Evolutionary conservation across 1,284 basidiomycete genomes (phyloP), one percentile per base, ranked within the genome.

Genomic region (Ceratobasidium papillatum): DNA sequence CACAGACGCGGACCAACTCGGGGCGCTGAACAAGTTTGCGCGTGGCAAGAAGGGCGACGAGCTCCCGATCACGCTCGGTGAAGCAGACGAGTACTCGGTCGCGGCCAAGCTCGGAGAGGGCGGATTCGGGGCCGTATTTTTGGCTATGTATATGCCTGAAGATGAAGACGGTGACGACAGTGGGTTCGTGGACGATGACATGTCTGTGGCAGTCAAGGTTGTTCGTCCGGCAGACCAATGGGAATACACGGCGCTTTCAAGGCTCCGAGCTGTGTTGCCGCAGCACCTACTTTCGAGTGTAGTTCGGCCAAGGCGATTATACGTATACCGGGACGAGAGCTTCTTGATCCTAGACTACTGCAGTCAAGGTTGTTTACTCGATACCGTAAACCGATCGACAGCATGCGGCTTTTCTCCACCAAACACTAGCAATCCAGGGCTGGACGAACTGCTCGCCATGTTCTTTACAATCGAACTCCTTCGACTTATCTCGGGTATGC

Each of bases 381-480:
- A 96, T 80, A 89, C 96, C 34, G 94, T 99, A 79, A 99, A 99
- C 84, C 89, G 90, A 68, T 94, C 95, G 0, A 85, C 84, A 0
- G 81, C 87, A 0, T 91, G 90, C n/a, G 92, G 88, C 7, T 92
- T 93, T 79, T 83, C 82, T 54, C 79, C 85, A 66, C 79, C 77
- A 22, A 77, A 78, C 2, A 78, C 81, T 0, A 65, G 76, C 11
- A 52, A 63, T 22, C 82, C 84, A 5, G 85, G 85, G 0, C 84
- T 99, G 32, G 97, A 99, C 79, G 98, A 99, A 80, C 87, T 98
- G 7, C 86, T 99, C 59, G 95, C 95, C 66, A 89, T 98, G 81
- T 99, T 99, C 87, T 99, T 99, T 87, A 86, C 92, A 36, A 88
- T 96, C 79, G 97, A 99, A 82, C 88, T 99, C 22, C 83, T 99